Evolutionary conservation across 805 yeast genomes (phyloP).

Genomic region (Dipodascopsis uninucleata): DNA sequence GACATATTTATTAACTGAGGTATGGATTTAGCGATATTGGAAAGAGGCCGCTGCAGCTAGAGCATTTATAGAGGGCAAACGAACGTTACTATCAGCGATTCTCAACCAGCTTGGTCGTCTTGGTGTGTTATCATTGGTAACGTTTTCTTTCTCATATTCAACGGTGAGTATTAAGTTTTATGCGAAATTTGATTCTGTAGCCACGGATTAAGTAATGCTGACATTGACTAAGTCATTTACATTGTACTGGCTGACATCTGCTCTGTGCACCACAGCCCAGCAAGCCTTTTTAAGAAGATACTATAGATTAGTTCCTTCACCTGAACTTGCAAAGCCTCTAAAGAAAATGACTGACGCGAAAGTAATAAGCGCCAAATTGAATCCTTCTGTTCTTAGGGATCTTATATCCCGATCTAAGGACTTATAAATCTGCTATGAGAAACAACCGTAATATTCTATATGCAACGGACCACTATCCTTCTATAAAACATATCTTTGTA

Average conservation of each 20-base stretch:
- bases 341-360: slow-evolving; percentile 4
- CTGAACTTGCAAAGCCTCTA: slow-evolving; percentile 9
- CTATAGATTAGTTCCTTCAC: slow-evolving; percentile 10
- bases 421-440: neutral
- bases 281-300: slow-evolving; percentile 55
- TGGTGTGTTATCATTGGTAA: slow-evolving; percentile 76
- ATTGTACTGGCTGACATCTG: slow-evolving; percentile 89
- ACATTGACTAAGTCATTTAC: neutral
- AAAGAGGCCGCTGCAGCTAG: slow-evolving; percentile 4
- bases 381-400: too few relatives aligned
- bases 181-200: too few relatives aligned
- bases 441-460: neutral
- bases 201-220: neutral
- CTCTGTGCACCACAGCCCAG: slow-evolving; percentile 69
- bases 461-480: neutral
- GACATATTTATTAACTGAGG: slow-evolving; percentile 46
- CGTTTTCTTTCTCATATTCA: slow-evolving; percentile 80
- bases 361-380: too few relatives aligned
- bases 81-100: neutral
- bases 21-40: slow-evolving; percentile 34
- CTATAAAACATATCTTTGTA: neutral
- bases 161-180: slow-evolving; percentile 51
- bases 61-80: neutral
- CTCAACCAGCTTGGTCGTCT: slow-evolving; percentile 47
- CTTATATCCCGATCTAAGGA: too few relatives aligned